Percentiles rank a stretch among this genome's conserved stretches.
Evolutionary conservation across 129 eudicot species (phyloP).

Genomic region (Flaveria robusta): DNA sequence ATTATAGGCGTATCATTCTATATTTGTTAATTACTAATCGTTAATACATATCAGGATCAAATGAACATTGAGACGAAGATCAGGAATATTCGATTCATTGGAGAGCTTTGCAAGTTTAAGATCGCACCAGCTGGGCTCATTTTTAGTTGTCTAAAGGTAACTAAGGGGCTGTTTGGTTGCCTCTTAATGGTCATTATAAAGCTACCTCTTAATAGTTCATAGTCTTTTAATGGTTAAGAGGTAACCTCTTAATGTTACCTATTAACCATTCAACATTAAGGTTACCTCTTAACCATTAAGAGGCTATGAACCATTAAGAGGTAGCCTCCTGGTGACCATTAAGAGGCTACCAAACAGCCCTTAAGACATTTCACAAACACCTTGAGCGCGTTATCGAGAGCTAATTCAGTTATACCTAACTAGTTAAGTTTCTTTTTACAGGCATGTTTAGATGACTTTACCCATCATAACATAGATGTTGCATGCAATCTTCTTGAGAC

Average conservation of each 20-base stretch:
- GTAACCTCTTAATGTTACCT: too few relatives aligned
- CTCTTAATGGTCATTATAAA: too few relatives aligned
- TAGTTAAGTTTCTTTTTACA: slow-evolving; percentile 34
- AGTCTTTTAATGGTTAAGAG: too few relatives aligned
- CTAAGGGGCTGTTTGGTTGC: too few relatives aligned
- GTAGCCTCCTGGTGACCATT: too few relatives aligned
- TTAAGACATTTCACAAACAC: not conserved
- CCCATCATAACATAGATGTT: slow-evolving; percentile 94
- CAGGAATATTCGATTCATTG: slow-evolving; percentile 87
- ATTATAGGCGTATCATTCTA: not conserved
- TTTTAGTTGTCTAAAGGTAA: slow-evolving; percentile 94
- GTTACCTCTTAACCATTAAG: too few relatives aligned
- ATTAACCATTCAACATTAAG: too few relatives aligned
- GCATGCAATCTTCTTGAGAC: slow-evolving; percentile 99
- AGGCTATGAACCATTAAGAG: too few relatives aligned
- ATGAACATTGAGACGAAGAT: slow-evolving; percentile 97
- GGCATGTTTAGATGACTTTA: slow-evolving; percentile 97
- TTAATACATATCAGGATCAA: slow-evolving; percentile 66
- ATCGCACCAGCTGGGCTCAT: slow-evolving; percentile 89
- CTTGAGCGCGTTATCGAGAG: not conserved
- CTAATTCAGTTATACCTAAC: slow-evolving; percentile 5
- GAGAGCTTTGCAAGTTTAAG: slow-evolving; percentile 95
- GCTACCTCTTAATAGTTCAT: too few relatives aligned
- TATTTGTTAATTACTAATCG: slow-evolving; percentile 12
- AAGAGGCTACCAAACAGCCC: too few relatives aligned